Evolutionary conservation across 2,329 filamentous ascomycete genomes (phyloP).

Genomic region (Chaetomiaceae sp.): DNA sequence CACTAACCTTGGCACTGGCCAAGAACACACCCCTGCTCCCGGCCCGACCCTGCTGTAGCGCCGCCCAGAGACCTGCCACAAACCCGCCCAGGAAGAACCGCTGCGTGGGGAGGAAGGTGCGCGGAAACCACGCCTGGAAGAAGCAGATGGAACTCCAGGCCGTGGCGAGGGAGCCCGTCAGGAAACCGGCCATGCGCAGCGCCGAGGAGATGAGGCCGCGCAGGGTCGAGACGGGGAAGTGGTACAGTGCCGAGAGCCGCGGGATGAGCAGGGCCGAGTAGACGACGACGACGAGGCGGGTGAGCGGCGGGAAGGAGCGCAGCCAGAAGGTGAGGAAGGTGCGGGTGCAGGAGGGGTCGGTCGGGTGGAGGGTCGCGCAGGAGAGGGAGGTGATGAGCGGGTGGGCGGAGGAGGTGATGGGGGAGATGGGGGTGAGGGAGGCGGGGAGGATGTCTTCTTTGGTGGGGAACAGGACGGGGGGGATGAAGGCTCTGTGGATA

Average conservation of each 20-base stretch:
- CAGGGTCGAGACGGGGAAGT: conserved; percentile 63
- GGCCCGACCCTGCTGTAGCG: conserved; percentile 56
- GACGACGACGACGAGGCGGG: conserved; percentile 71
- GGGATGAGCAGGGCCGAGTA: conserved; percentile 69
- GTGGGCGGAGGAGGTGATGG: conserved; percentile 79
- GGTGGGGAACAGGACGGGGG: conserved; percentile 79
- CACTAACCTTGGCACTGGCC: conserved; percentile 70
- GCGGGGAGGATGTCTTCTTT: conserved; percentile 61
- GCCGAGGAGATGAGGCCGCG: conserved; percentile 64
- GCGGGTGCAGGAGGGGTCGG: conserved; percentile 80
- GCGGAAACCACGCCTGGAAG: conserved; percentile 75
- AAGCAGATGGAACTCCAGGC: conserved; percentile 88
- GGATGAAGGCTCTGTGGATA: conserved; percentile 62
- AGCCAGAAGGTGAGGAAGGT: conserved; percentile 88
- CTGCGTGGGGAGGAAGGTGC: conserved; percentile 70
- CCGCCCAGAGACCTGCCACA: conserved; percentile 79
- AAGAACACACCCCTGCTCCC: conserved; percentile 67
- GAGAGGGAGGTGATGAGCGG: conserved; percentile 80
- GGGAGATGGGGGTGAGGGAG: conserved; percentile 63
- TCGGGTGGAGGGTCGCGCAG: conserved; percentile 84
- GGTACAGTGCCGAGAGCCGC: conserved; percentile 62
- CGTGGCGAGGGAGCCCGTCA: conserved; percentile 78
- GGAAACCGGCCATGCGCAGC: conserved; percentile 69
- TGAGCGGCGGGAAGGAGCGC: conserved; percentile 71
- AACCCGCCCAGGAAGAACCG: conserved; percentile 89